Evolutionary conservation across 139 green algal genomes (phyloP).

Genomic region (Parachlorella kessleri): DNA sequence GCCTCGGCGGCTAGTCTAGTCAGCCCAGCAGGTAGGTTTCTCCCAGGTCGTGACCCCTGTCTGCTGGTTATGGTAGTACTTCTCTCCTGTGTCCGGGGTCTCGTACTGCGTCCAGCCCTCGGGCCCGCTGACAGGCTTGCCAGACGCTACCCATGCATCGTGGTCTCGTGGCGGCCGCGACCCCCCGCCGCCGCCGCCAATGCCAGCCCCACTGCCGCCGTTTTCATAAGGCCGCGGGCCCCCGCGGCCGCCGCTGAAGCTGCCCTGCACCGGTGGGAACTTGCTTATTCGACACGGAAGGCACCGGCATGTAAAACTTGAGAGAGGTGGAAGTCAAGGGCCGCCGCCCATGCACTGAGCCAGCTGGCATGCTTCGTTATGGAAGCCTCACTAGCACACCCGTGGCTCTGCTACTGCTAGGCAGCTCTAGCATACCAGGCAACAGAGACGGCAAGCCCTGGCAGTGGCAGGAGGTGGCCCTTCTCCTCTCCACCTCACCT

Average conservation of each 20-base stretch:
- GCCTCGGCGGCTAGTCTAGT: too few species aligned
- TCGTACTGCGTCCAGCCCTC: slow-evolving; percentile 65
- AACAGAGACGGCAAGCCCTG: neutral
- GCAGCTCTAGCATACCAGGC: too few species aligned
- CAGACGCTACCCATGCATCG: slow-evolving; percentile 49
- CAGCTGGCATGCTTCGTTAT: too few species aligned
- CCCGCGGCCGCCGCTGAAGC: neutral
- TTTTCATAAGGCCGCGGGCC: slow-evolving; percentile 7
- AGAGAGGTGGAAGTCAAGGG: too few species aligned
- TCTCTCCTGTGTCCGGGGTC: slow-evolving; percentile 45
- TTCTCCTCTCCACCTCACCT: slow-evolving; percentile 1
- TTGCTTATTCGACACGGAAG: too few species aligned
- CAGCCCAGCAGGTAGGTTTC: neutral
- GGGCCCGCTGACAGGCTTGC: slow-evolving; percentile 65
- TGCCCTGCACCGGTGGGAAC: neutral
- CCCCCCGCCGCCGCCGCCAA: too few species aligned
- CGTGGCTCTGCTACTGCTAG: too few species aligned
- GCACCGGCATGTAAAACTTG: too few species aligned
- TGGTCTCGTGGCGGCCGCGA: too few species aligned
- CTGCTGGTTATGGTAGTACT: slow-evolving; percentile 76
- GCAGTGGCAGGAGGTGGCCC: neutral
- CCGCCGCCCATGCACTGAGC: too few species aligned
- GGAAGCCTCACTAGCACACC: too few species aligned
- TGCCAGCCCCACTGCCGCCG: too few species aligned
- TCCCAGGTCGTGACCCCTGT: slow-evolving; percentile 51